Evolutionary conservation across 371 early-diverging fungal species (phyloP).

Genomic region (Rhizopus delemar): DNA sequence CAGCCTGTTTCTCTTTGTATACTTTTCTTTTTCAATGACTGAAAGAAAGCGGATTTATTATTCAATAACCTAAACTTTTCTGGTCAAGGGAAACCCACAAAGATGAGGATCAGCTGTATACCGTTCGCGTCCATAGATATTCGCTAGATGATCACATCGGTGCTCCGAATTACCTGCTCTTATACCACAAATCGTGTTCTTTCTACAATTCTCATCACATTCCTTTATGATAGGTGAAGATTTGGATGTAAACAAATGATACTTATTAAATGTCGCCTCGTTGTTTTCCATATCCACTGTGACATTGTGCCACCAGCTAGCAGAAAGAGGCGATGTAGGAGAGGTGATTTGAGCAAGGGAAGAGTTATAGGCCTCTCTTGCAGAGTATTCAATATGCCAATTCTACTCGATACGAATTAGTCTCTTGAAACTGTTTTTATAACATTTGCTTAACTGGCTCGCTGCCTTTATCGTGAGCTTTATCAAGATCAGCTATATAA

Average conservation of each 20-base stretch:
- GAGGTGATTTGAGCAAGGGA: slow-evolving; percentile 26
- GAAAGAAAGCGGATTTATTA: no score
- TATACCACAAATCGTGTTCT: slow-evolving; percentile 48
- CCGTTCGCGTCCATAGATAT: slow-evolving; percentile 14
- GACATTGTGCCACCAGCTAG: slow-evolving; percentile 65
- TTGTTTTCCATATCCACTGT: slow-evolving; percentile 50
- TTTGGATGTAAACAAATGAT: slow-evolving; percentile 46
- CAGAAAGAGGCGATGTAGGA: slow-evolving; percentile 39
- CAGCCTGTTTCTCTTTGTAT: no score
- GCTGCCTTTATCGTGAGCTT: slow-evolving; percentile 42
- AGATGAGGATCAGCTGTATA: not conserved
- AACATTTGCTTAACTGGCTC: slow-evolving; percentile 25
- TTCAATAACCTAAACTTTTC: not conserved
- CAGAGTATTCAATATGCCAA: slow-evolving; percentile 66
- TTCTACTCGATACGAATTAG: slow-evolving; percentile 27
- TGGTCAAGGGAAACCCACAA: not conserved
- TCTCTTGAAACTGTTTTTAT: no score
- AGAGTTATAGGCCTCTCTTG: slow-evolving; percentile 46
- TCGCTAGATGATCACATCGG: slow-evolving; percentile 48
- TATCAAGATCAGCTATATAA: slow-evolving; percentile 53
- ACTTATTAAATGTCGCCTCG: slow-evolving; percentile 44
- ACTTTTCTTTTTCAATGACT: no score
- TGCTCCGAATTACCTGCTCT: slow-evolving; percentile 58
- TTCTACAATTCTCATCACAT: slow-evolving; percentile 47
- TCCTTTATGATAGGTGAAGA: slow-evolving; percentile 32